Evolutionary conservation across 176 grass and related monocot species (phyloP), one percentile per base, ranked within the genome.

Genomic region (Musa acuminata): DNA sequence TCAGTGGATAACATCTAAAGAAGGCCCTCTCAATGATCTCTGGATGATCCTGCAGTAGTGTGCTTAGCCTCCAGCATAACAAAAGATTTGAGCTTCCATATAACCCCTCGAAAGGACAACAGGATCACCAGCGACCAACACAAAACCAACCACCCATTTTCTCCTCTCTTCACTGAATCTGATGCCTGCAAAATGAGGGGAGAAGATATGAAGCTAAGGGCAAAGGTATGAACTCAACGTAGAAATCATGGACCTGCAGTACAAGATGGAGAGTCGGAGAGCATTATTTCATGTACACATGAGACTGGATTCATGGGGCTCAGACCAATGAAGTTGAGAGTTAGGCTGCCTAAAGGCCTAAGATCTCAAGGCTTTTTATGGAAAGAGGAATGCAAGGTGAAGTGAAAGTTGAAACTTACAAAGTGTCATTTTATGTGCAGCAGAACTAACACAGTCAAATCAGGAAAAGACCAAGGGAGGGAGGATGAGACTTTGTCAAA

Each of bases 1-100:
- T 87, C 86, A 87, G 76, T 78, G 84, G 94, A 89, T 88, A 89
- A 91, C 94, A 98, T 93, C 88, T 91, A 84, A 87, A 79, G 82
- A 85, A n/a, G 75, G 69, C 74, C 83, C 84, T 88, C 86, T 27
- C 86, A 66, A 54, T 79, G 73, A 68, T 63, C 79, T 62, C 84
- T 74, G 84, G 81, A 80, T 89, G 71, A 73, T 35, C 22, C 7
- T 74, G 62, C 81, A 81, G 73, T 60, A 62, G 82, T 58, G 80
- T 90, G 75, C 88, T 91, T 87, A 62, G 79, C 85, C 71, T 96
- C 88, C 92, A 96, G 88, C 92, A 96, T 92, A 90, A 83, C 77
- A 51, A 79, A 71, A 53, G 77, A 71, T 29, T 79, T 78, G 5
- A 69, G 24, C 27, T 62, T n/a, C 10, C 24, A 55, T 10, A 17